A percentile compares a stretch with the other conserved stretches of the same genome.
These are phyloP conservation scores for Camelina hispida DNA, from an alignment of 345 rosid species.

Conservation along the genomic window DNA sequence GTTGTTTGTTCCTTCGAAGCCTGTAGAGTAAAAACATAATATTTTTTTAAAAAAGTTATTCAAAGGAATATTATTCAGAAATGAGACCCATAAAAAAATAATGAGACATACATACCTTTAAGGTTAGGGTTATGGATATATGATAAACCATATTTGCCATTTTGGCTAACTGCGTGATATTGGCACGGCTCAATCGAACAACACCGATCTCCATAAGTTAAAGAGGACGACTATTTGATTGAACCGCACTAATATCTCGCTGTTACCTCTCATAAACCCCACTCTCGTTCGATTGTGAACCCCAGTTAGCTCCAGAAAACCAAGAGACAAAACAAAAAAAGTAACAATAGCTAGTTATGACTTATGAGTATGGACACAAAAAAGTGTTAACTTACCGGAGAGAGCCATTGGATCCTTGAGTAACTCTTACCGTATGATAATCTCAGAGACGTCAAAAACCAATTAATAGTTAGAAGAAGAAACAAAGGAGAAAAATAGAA, in stretches of 20 bases:
- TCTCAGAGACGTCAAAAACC: neutral
- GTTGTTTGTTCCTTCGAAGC: conserved; percentile 5
- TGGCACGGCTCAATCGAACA: conserved; percentile 99
- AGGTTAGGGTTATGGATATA: neutral
- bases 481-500: conserved; percentile 26
- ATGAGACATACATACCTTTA: neutral
- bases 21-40: neutral
- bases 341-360: neutral
- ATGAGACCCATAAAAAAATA: neutral
- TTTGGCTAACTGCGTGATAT: conserved; percentile 62
- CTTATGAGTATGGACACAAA: neutral
- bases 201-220: conserved; percentile 43
- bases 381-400: neutral
- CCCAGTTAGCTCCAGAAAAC: conserved; percentile 13
- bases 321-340: neutral
- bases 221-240: conserved; percentile 59
- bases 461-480: conserved; percentile 10
- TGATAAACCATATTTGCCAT: neutral
- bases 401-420: neutral
- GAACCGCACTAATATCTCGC: conserved; percentile 96
- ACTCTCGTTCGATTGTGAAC: neutral
- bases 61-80: neutral
- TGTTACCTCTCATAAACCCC: neutral
- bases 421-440: neutral
- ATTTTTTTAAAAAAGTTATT: neutral